A percentile compares a stretch with the other conserved stretches of the same genome.
Evolutionary conservation across 192 early-diverging fungal species (phyloP).

Genomic region (Entrophospora sp.): DNA sequence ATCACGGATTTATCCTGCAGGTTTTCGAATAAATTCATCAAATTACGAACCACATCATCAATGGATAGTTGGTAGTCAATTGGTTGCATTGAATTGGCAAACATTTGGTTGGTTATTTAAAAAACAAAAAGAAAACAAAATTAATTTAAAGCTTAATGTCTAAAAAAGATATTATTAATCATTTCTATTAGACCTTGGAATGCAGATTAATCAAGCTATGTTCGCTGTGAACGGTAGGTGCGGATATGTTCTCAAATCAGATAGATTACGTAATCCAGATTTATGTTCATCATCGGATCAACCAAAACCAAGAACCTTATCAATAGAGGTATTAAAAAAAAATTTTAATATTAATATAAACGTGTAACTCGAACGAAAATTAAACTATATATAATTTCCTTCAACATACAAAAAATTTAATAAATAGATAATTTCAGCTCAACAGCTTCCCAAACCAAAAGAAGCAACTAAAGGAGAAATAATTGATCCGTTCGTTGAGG

Average conservation of each 20-base stretch:
- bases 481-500: slow-evolving; percentile 51
- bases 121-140: too few relatives aligned
- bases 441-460: slow-evolving; percentile 60
- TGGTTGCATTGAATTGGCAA: slow-evolving; percentile 89
- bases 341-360: background rate
- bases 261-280: slow-evolving; percentile 27
- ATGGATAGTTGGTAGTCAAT: slow-evolving; percentile 74
- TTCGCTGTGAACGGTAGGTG: slow-evolving; percentile 60
- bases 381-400: background rate
- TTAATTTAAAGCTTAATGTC: too few relatives aligned
- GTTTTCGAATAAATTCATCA: slow-evolving; percentile 66
- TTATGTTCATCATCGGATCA: slow-evolving; percentile 21
- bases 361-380: too few relatives aligned
- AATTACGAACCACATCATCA: slow-evolving; percentile 80
- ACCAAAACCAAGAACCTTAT: slow-evolving; percentile 23
- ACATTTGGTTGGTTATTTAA: slow-evolving; percentile 50
- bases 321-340: slow-evolving; percentile 25
- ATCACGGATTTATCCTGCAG: slow-evolving; percentile 74
- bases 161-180: background rate
- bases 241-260: slow-evolving; percentile 80
- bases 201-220: slow-evolving; percentile 83
- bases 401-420: background rate
- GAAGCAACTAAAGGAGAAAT: slow-evolving; percentile 39
- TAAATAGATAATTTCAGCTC: slow-evolving; percentile 52
- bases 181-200: slow-evolving; percentile 45